These are phyloP conservation scores for Eucalyptus regnans DNA, from an alignment of 345 rosid species.

Conservation along the genomic window DNA sequence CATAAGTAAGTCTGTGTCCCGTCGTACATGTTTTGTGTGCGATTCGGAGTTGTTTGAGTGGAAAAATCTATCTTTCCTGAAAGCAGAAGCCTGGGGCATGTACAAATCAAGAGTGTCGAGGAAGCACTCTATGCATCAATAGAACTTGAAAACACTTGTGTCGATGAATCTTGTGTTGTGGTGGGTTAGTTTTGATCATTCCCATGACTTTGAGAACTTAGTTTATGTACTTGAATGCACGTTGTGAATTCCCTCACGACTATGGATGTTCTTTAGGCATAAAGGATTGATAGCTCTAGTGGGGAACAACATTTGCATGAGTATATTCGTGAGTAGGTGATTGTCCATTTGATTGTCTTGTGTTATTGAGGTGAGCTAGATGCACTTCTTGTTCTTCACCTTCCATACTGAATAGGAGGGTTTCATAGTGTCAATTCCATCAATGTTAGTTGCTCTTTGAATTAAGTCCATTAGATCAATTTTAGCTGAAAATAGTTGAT, in stretches of 20 bases:
- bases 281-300: too few relatives aligned
- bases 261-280: not conserved
- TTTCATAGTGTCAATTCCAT: too few relatives aligned
- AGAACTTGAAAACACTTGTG: not conserved
- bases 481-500: too few relatives aligned
- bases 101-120: not conserved
- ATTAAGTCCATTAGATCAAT: too few relatives aligned
- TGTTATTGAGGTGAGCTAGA: too few relatives aligned
- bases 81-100: not conserved
- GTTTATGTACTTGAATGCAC: not conserved
- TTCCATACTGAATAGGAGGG: too few relatives aligned
- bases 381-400: too few relatives aligned
- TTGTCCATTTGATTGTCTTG: too few relatives aligned
- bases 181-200: not conserved
- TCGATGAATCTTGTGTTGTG: not conserved
- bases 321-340: too few relatives aligned
- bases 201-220: not conserved
- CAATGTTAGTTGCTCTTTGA: too few relatives aligned
- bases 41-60: not conserved
- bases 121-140: not conserved
- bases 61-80: not conserved
- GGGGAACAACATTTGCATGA: too few relatives aligned
- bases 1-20: not conserved
- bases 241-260: not conserved
- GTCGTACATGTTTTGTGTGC: not conserved